A percentile compares a stretch with the other conserved stretches of the same genome.
Conservation (phyloP, 1,284 basidiomycete species). For the Tylopilus orsonianus region DNA sequence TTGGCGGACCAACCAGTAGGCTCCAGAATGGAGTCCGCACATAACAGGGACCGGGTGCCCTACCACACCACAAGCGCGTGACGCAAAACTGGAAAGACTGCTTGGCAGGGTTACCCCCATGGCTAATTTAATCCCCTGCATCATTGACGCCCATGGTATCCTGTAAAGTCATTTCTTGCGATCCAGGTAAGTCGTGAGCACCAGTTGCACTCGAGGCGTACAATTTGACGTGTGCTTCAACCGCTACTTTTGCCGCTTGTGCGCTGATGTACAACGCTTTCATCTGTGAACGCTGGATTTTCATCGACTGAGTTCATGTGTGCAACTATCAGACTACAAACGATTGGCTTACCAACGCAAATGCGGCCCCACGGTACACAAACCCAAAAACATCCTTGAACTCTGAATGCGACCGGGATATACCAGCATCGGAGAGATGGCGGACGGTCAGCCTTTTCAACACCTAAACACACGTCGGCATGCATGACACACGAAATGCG, state of each 20-base stretch:
- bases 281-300: conserved; percentile 40
- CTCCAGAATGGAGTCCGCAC: conserved; percentile 8
- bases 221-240: conserved; percentile 47
- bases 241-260: conserved; percentile 37
- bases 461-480: conserved; percentile 32
- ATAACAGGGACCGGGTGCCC: neutral
- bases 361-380: conserved; percentile 53
- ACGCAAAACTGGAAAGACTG: neutral
- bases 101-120: neutral
- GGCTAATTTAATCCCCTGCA: conserved; percentile 5
- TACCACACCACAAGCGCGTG: conserved; percentile 3
- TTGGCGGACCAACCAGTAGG: neutral
- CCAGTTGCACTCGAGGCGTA: conserved; percentile 34
- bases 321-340: neutral
- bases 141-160: conserved; percentile 10
- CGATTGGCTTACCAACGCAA: conserved; percentile 49
- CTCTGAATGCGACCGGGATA: conserved; percentile 57
- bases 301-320: neutral
- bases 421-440: conserved; percentile 40
- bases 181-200: neutral
- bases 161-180: neutral
- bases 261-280: conserved; percentile 32
- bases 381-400: conserved; percentile 58
- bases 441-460: conserved; percentile 45
- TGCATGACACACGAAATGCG: neutral